Evolutionary conservation across 371 early-diverging fungal species (phyloP), one percentile per base, ranked within the genome.

Genomic region (Synchytrium microbalum): DNA sequence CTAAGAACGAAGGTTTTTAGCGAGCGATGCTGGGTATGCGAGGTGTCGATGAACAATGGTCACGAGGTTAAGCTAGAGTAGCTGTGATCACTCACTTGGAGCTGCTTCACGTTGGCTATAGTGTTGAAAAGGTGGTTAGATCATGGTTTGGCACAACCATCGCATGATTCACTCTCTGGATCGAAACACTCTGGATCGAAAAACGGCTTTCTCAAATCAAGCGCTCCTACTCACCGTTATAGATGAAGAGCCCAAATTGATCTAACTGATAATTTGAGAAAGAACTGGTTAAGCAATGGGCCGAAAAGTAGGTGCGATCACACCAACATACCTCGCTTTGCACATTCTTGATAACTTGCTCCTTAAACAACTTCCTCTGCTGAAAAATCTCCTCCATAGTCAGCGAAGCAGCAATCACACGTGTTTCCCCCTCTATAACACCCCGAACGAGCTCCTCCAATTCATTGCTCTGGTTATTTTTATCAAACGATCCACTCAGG

Each of bases 381-480:
- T 74, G 72, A 67, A 82, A 82, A 54, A 82, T 81, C 59, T 80
- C 80, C 24, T 32, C 65, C 64, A 76, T 79, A 28, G 76, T 71
- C 79, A 81, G 70, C 31, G 62, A 63, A 2, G 80, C 80, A 38
- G 79, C 81, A 46, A 82, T 68, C 25, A 82, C 83, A 32, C 81
- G 68, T 26, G 79, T 81, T 65, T 82, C 83, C 56, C 83, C 83
- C 68, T 82, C 81, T 31, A 82, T 75, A 54, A 82, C 69, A 75
- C 83, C 83, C 25, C 68, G 60, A 38, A 82, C 77, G 23, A 82
- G 58, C 27, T 81, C 79, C 31, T 62, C 54, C 0, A 72, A 31
- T 13, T 65, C 52, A 25, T 59, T 66, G 10, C 69, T 61, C 13
- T 67, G 64, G 3, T 66, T 69, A 14, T 62, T 62, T 10, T 31